Evolutionary conservation across 176 grass and related monocot species (phyloP).

Genomic region (Carex littledalei): DNA sequence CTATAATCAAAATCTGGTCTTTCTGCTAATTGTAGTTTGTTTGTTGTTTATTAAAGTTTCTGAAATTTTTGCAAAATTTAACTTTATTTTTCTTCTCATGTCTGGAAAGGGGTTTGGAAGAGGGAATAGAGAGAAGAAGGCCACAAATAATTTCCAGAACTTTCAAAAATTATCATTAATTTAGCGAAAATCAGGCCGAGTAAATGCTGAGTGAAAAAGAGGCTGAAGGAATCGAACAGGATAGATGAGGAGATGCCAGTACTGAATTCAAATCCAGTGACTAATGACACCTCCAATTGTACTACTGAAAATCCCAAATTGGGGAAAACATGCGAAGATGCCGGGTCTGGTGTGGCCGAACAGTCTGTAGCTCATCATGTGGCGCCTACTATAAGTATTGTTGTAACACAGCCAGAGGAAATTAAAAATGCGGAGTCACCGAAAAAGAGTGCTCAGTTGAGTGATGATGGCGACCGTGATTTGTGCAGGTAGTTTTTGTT

Average conservation of each 20-base stretch:
- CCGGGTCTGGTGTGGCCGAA: not conserved
- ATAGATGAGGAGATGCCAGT: not conserved
- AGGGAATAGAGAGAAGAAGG: not conserved
- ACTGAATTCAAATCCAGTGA: slow-evolving; percentile 13
- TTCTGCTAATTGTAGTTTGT: not conserved
- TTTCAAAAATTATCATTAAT: not conserved
- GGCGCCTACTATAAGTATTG: slow-evolving; percentile 41
- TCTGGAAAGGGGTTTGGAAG: not conserved
- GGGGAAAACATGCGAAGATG: slow-evolving; percentile 26
- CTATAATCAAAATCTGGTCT: not conserved
- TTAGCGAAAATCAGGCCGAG: not conserved
- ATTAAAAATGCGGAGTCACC: slow-evolving; percentile 23
- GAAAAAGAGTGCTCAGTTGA: slow-evolving; percentile 36
- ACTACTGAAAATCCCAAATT: slow-evolving; percentile 11
- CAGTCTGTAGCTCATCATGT: slow-evolving; percentile 10
- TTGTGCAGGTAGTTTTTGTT: slow-evolving; percentile 69
- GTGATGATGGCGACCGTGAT: slow-evolving; percentile 62
- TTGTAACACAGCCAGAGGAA: slow-evolving; percentile 64
- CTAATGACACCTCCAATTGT: slow-evolving; percentile 4
- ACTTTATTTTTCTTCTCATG: not conserved
- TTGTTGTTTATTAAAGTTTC: slow-evolving; percentile 4
- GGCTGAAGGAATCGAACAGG: not conserved
- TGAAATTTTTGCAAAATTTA: not conserved
- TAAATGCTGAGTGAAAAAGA: slow-evolving; percentile 29
- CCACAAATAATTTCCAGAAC: not conserved